phyloP scores from a whole-genome alignment of 1,139 yeast species.

The Nadsonia starkeyi-henricii region DNA sequence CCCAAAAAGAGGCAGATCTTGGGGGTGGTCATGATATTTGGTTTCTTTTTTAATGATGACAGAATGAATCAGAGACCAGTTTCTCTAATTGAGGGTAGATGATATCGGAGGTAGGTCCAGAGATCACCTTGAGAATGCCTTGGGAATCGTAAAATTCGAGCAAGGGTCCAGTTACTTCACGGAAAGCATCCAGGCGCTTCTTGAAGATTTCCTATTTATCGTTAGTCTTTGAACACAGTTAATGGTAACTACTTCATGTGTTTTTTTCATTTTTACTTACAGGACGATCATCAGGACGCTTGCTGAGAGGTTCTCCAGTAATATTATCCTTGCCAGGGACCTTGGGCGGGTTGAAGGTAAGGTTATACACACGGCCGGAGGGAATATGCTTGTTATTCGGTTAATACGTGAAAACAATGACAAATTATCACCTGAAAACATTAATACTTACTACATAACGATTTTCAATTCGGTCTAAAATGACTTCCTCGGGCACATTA shows the following conservation, averaged over 20 bases:
- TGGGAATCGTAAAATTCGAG: slow-evolving; percentile 41
- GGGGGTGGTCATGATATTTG: too few relatives aligned
- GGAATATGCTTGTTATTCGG: slow-evolving; percentile 35
- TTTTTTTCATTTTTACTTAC: slow-evolving; percentile 8
- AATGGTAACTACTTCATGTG: not conserved
- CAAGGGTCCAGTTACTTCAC: slow-evolving; percentile 45
- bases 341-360: slow-evolving; percentile 82
- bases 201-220: slow-evolving; percentile 38
- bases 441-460: slow-evolving; percentile 42
- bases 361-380: slow-evolving; percentile 76
- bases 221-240: not conserved
- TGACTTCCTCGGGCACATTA: slow-evolving; percentile 68
- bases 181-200: slow-evolving; percentile 51
- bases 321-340: slow-evolving; percentile 68
- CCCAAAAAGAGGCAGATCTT: too few relatives aligned
- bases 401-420: too few relatives aligned
- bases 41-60: too few relatives aligned
- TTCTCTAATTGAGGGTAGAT: slow-evolving; percentile 54
- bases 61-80: slow-evolving; percentile 8
- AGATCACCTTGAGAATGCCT: slow-evolving; percentile 43
- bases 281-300: slow-evolving; percentile 69
- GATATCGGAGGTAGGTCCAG: slow-evolving; percentile 72
- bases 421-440: not conserved
- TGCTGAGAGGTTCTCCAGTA: slow-evolving; percentile 73
- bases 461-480: slow-evolving; percentile 67